These are phyloP conservation scores for Neurospora sp. DNA, from an alignment of 495 filamentous ascomycete species.

Conservation along the genomic window DNA sequence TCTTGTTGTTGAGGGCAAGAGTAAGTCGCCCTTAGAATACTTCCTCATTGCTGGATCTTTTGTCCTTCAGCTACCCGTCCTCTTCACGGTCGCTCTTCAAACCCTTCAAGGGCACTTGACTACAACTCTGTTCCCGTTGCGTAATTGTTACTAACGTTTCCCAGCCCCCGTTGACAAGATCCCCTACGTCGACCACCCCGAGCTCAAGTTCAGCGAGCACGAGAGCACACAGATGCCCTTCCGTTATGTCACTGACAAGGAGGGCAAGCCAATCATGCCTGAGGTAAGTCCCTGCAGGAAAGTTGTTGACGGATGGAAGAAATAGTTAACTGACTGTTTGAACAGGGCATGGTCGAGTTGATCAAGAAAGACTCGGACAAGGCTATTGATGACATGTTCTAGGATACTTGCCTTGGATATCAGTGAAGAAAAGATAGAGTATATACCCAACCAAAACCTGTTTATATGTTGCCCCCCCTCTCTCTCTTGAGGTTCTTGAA, in stretches of 20 bases:
- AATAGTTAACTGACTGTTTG: not conserved
- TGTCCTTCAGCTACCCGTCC: not conserved
- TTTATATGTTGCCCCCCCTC: not conserved
- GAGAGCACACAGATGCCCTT: slow-evolving; percentile 97
- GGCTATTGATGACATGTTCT: slow-evolving; percentile 78
- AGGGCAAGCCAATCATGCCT: slow-evolving; percentile 82
- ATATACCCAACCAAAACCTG: not conserved
- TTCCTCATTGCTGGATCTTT: not conserved
- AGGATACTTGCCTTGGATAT: not conserved
- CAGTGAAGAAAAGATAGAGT: not conserved
- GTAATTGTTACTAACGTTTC: not conserved
- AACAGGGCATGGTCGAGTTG: slow-evolving; percentile 82
- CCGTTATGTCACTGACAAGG: slow-evolving; percentile 70
- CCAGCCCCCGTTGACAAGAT: slow-evolving; percentile 66
- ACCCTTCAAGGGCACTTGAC: not conserved
- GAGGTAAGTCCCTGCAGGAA: slow-evolving; percentile 43
- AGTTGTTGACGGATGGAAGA: not conserved
- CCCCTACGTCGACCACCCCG: slow-evolving; percentile 74
- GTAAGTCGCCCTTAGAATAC: slow-evolving; percentile 33
- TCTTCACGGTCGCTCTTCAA: not conserved
- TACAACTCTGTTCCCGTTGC: not conserved
- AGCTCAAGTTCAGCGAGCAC: slow-evolving; percentile 78
- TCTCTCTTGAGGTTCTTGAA: too few relatives aligned
- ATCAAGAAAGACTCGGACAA: slow-evolving; percentile 94
- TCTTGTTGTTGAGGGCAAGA: slow-evolving; percentile 72